phyloP scores from a whole-genome alignment of 192 early-diverging fungal genomes.

The Obelidium mucronatum region DNA sequence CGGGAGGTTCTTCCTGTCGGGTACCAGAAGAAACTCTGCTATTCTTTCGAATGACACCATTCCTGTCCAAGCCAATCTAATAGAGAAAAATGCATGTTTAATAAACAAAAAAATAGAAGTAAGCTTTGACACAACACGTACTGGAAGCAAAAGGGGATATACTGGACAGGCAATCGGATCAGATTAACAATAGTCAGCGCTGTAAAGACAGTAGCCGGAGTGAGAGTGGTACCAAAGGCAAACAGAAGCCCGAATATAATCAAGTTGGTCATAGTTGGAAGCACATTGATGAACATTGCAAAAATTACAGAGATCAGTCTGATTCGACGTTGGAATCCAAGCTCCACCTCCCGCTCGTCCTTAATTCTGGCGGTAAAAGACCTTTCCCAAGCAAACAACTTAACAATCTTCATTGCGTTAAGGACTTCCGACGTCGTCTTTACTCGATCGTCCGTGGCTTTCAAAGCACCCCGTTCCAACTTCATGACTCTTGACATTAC shows the following conservation, averaged over 20 bases:
- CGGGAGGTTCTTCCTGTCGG: conserved; percentile 66
- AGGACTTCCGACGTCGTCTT: conserved; percentile 73
- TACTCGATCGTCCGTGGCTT: conserved; percentile 65
- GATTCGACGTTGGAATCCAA: conserved; percentile 40
- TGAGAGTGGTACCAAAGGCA: conserved; percentile 27
- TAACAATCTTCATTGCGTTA: conserved; percentile 76
- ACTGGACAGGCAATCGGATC: conserved; percentile 58
- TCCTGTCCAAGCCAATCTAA: conserved; percentile 34
- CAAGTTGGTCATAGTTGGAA: conserved; percentile 31
- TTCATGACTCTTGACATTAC: conserved; percentile 14
- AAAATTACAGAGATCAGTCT: conserved; percentile 72
- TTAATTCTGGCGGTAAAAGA: conserved; percentile 64
- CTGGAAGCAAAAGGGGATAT: conserved; percentile 24
- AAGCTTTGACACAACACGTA: conserved; percentile 9
- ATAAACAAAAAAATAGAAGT: conserved; percentile 8
- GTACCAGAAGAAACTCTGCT: conserved; percentile 57
- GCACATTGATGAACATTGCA: conserved; percentile 52
- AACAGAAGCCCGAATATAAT: conserved; percentile 37
- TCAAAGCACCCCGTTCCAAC: conserved; percentile 20
- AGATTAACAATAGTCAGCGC: conserved; percentile 59
- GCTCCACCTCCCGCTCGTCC: conserved; percentile 53
- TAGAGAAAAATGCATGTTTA: not conserved
- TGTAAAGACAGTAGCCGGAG: conserved; percentile 52
- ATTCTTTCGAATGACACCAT: conserved; percentile 55
- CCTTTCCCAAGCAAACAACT: conserved; percentile 75